Conservation (phyloP, 1,284 basidiomycete species). For the Ceratobasidium sp. region DNA sequence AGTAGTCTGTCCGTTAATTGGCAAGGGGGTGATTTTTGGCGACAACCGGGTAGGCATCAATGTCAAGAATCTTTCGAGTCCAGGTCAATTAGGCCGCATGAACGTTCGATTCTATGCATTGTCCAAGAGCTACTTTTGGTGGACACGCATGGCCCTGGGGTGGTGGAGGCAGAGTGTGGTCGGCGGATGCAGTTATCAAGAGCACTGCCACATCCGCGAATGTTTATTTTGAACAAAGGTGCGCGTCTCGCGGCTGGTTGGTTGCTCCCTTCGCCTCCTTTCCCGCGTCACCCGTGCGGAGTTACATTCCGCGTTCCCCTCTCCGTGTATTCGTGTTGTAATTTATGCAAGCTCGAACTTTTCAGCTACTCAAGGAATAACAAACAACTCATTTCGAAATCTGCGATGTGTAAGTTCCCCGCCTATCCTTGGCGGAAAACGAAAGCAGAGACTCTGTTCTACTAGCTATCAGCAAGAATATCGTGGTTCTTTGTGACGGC, state of each 20-base stretch:
- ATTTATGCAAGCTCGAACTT: not conserved
- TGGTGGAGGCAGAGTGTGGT: too few species aligned
- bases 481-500: conserved; percentile 28
- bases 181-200: not conserved
- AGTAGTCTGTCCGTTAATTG: too few species aligned
- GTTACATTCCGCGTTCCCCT: too few species aligned
- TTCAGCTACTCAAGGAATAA: not conserved
- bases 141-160: too few species aligned
- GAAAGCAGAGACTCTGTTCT: not conserved
- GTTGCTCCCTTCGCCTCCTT: not conserved
- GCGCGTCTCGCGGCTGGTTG: not conserved
- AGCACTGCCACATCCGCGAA: not conserved
- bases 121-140: too few species aligned
- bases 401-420: not conserved
- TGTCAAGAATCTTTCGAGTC: too few species aligned
- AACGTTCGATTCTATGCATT: too few species aligned
- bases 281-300: not conserved
- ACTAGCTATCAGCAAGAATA: not conserved
- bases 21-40: too few species aligned
- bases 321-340: too few species aligned
- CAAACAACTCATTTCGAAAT: not conserved
- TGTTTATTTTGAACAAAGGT: not conserved
- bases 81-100: too few species aligned
- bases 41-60: too few species aligned
- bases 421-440: not conserved